Evolutionary conservation across 768 basidiomycete genomes (phyloP).

Genomic region (Boletus subcaerulescens): DNA sequence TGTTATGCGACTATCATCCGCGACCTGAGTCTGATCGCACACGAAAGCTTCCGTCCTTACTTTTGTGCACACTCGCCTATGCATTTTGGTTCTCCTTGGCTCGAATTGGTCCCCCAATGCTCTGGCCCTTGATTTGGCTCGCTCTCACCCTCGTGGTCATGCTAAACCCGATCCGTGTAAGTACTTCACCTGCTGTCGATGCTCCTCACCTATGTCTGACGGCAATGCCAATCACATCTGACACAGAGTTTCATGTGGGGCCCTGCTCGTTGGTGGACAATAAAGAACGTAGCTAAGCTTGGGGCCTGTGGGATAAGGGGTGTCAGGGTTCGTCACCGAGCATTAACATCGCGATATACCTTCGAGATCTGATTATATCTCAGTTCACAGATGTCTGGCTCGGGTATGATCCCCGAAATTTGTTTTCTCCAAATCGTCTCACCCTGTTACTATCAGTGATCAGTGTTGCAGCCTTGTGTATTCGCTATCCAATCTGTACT

Average conservation of each 20-base stretch:
- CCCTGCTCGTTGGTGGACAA: slow-evolving; percentile 68
- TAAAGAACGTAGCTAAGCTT: slow-evolving; percentile 60
- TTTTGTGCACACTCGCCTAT: slow-evolving; percentile 69
- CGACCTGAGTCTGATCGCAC: not conserved
- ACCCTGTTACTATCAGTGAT: slow-evolving; percentile 46
- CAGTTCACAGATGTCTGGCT: slow-evolving; percentile 90
- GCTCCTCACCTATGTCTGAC: not conserved
- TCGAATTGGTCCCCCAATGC: slow-evolving; percentile 61
- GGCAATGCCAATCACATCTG: slow-evolving; percentile 15
- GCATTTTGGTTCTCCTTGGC: slow-evolving; percentile 85
- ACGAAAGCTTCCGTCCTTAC: slow-evolving; percentile 69
- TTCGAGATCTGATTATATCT: slow-evolving; percentile 1
- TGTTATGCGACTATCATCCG: slow-evolving; percentile 4
- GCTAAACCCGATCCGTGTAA: slow-evolving; percentile 72
- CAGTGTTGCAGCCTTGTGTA: slow-evolving; percentile 80
- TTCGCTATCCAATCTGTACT: slow-evolving; percentile 68
- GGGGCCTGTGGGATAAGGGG: slow-evolving; percentile 62
- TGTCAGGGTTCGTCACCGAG: slow-evolving; percentile 60
- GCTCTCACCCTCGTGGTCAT: slow-evolving; percentile 54
- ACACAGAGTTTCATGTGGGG: slow-evolving; percentile 42
- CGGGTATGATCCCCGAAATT: slow-evolving; percentile 48
- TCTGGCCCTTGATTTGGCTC: slow-evolving; percentile 86
- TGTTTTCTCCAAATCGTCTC: not conserved
- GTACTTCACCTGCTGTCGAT: not conserved
- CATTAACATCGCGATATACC: not conserved